phyloP scores from a whole-genome alignment of 805 yeast genomes.

The Candida nanaspora region DNA sequence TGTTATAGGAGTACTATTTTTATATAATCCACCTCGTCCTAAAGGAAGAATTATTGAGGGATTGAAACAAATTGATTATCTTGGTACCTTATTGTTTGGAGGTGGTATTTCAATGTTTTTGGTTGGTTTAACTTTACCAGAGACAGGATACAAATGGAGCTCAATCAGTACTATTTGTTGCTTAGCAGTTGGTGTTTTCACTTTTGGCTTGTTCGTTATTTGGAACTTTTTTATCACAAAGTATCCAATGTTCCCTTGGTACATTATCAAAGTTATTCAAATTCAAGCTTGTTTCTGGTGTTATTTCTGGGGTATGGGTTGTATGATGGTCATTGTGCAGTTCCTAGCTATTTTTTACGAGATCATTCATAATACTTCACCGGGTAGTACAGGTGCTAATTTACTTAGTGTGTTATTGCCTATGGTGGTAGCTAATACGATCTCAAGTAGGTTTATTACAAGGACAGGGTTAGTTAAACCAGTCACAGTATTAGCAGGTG shows the following conservation, averaged over 20 bases:
- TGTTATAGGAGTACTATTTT: conserved; percentile 27
- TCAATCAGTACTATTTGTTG: conserved; percentile 44
- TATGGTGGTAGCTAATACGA: conserved; percentile 31
- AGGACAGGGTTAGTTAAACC: conserved; percentile 35
- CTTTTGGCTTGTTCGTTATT: conserved; percentile 26
- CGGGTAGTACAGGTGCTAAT: conserved; percentile 39
- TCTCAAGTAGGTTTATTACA: conserved; percentile 31
- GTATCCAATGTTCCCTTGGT: conserved; percentile 40
- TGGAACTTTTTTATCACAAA: conserved; percentile 36
- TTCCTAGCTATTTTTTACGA: conserved; percentile 44
- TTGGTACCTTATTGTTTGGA: conserved; percentile 38
- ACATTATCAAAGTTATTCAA: conserved; percentile 26
- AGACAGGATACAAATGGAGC: conserved; percentile 43
- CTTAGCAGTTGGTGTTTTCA: conserved; percentile 38
- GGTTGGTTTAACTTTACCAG: conserved; percentile 52
- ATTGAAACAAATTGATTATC: conserved; percentile 36
- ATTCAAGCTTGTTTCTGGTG: conserved; percentile 32
- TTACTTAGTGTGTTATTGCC: conserved; percentile 36
- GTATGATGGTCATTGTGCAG: conserved; percentile 31
- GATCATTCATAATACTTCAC: conserved; percentile 31
- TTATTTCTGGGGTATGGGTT: conserved; percentile 29
- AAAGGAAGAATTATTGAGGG: conserved; percentile 31
- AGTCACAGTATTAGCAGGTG: conserved; percentile 27
- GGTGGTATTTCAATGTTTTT: conserved; percentile 38
- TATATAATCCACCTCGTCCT: conserved; percentile 42